Conservation (phyloP, 2,329 filamentous ascomycete genomes). For the Pseudogymnoascus sp. region DNA sequence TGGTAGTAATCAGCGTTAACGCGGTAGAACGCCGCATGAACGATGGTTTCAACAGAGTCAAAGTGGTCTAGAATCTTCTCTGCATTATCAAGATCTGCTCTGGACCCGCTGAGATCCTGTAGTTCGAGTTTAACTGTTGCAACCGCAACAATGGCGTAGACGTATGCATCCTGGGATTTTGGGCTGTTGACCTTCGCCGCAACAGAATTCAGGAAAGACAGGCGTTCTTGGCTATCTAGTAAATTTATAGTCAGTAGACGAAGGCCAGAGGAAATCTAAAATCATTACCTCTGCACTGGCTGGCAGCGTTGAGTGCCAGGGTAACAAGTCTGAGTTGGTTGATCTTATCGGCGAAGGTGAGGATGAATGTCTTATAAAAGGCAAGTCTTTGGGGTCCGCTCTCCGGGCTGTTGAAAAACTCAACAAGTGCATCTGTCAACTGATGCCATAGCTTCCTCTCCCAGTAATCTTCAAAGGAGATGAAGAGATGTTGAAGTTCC, state of each 20-base stretch:
- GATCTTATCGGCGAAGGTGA: constrained; percentile 96
- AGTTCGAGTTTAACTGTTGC: constrained; percentile 79
- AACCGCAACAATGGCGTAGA: constrained; percentile 86
- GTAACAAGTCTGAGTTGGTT: constrained; percentile 97
- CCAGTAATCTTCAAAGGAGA: constrained; percentile 94
- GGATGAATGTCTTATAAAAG: constrained; percentile 90
- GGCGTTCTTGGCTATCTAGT: constrained; percentile 75
- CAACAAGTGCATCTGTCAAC: constrained; percentile 78
- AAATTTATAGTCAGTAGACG: constrained; percentile 14
- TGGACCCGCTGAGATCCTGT: constrained; percentile 69
- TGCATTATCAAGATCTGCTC: constrained; percentile 77
- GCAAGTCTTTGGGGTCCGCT: constrained; percentile 78
- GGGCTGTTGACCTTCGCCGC: constrained; percentile 85
- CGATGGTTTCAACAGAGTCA: constrained; percentile 89
- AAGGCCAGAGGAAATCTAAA: background rate
- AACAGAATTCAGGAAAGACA: constrained; percentile 75
- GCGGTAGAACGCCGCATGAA: constrained; percentile 94
- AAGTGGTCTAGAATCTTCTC: constrained; percentile 85
- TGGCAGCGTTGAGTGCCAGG: constrained; percentile 77
- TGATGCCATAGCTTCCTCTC: constrained; percentile 99
- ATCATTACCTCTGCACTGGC: constrained; percentile 65
- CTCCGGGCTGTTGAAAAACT: constrained; percentile 76
- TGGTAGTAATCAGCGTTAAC: constrained; percentile 94
- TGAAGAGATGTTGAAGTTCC: constrained; percentile 77
- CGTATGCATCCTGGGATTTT: constrained; percentile 88